Percentiles rank a stretch among this genome's conserved stretches.
Conservation (phyloP, 257 asterid genomes). For the Gentiana dahurica region DNA sequence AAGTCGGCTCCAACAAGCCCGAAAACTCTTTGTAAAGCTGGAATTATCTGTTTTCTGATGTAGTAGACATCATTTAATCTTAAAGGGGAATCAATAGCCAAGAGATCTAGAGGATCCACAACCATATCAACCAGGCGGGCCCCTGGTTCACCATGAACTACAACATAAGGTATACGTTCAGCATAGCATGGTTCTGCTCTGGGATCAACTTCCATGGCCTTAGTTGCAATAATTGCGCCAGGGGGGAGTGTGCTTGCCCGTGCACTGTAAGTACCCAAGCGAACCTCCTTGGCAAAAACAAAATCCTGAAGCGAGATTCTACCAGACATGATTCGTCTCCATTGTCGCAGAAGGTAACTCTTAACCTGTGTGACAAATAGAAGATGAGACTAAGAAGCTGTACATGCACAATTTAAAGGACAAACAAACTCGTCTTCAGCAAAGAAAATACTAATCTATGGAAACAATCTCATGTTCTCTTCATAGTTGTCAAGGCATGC, state of each 20-base stretch:
- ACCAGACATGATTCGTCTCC: constrained; percentile 78
- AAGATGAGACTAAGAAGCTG: not conserved
- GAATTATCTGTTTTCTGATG: constrained; percentile 86
- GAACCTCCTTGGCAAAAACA: constrained; percentile 93
- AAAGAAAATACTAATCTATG: not conserved
- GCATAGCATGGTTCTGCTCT: constrained; percentile 96
- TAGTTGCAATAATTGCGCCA: constrained; percentile 91
- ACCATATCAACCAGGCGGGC: constrained; percentile 86
- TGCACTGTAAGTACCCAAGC: constrained; percentile 79
- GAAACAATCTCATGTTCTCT: too few species aligned
- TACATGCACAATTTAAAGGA: too few species aligned
- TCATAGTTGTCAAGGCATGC: too few species aligned
- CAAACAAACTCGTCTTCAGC: not conserved
- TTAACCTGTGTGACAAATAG: constrained; percentile 43
- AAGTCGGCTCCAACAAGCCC: constrained; percentile 90
- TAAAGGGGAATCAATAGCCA: constrained; percentile 65
- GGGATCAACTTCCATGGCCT: constrained; percentile 73
- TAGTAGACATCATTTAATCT: constrained; percentile 76
- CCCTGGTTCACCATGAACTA: constrained; percentile 94
- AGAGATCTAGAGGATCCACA: constrained; percentile 71
- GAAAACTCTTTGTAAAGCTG: constrained; percentile 79
- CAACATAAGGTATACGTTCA: constrained; percentile 87
- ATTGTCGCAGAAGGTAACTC: constrained; percentile 67
- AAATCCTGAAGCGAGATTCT: constrained; percentile 83
- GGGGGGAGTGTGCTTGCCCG: constrained; percentile 73